Conservation (phyloP, 176 grass and related monocot genomes). For the Phoenix roebelenii region DNA sequence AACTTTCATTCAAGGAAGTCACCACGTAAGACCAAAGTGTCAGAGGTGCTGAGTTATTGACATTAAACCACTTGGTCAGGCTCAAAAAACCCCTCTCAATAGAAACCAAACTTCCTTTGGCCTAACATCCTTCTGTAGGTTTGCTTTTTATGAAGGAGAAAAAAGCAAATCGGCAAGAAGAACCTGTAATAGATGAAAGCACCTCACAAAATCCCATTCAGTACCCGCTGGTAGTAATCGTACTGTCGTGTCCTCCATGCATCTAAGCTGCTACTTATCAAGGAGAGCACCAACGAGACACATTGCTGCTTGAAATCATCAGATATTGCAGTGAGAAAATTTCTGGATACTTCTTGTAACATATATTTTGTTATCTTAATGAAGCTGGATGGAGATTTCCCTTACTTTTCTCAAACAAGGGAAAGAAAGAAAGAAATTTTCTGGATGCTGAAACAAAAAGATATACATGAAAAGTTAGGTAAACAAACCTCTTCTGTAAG, state of each 20-base stretch:
- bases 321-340: background rate
- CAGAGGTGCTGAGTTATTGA: conserved; percentile 4
- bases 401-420: no score
- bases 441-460: background rate
- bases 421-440: no score
- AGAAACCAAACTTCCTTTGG: background rate
- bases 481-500: conserved; percentile 90
- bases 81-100: background rate
- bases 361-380: no score
- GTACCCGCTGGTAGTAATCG: conserved; percentile 93
- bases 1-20: conserved; percentile 8
- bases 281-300: conserved; percentile 85
- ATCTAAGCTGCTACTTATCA: conserved; percentile 99
- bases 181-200: background rate
- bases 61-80: conserved; percentile 8
- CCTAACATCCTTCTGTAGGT: conserved; percentile 12
- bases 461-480: background rate
- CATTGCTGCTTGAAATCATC: conserved; percentile 78
- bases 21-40: conserved; percentile 1
- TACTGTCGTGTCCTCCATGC: conserved; percentile 96
- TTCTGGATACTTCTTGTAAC: no score
- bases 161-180: conserved; percentile 22
- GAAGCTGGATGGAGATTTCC: no score
- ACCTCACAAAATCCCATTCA: conserved; percentile 93
- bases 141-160: conserved; percentile 15